Evolutionary conservation across 2,329 filamentous ascomycete genomes (phyloP).

Genomic region (Colletotrichum spaethianum): DNA sequence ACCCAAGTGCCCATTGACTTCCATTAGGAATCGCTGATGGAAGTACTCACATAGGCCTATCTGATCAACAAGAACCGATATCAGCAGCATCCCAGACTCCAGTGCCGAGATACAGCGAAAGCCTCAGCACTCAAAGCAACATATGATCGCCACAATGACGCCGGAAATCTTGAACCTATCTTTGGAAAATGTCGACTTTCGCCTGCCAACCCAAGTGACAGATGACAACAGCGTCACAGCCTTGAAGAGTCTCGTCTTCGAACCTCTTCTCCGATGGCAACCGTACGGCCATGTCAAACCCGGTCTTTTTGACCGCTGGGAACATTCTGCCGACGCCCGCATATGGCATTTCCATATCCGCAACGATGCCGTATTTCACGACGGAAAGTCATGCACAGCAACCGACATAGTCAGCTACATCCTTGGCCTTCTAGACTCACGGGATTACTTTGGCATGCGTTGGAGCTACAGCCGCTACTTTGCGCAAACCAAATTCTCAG

Average conservation of each 20-base stretch:
- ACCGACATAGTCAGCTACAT: slow-evolving; percentile 9
- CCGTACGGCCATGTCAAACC: slow-evolving; percentile 6
- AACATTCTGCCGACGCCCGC: slow-evolving; percentile 13
- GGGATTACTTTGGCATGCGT: slow-evolving; percentile 35
- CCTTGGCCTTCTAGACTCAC: slow-evolving; percentile 17
- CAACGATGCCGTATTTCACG: slow-evolving; percentile 19
- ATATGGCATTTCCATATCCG: slow-evolving; percentile 26
- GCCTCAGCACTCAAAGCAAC: not conserved
- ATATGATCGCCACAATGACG: slow-evolving; percentile 10
- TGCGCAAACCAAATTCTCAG: not conserved
- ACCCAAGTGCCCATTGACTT: not conserved
- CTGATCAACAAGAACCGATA: not conserved
- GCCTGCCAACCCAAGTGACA: slow-evolving; percentile 30
- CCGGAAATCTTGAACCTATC: slow-evolving; percentile 21
- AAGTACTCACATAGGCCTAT: no score
- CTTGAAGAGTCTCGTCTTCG: slow-evolving; percentile 31
- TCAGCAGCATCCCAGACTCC: not conserved
- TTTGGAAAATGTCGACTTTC: slow-evolving; percentile 31
- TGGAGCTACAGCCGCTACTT: slow-evolving; percentile 37
- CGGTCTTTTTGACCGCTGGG: slow-evolving; percentile 24
- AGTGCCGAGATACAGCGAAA: not conserved
- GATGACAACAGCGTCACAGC: slow-evolving; percentile 30
- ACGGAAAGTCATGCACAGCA: slow-evolving; percentile 3
- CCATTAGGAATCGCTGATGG: not conserved
- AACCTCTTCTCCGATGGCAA: slow-evolving; percentile 28